phyloP scores from a whole-genome alignment of 768 basidiomycete species.

The Pulveroboletus sp. region DNA sequence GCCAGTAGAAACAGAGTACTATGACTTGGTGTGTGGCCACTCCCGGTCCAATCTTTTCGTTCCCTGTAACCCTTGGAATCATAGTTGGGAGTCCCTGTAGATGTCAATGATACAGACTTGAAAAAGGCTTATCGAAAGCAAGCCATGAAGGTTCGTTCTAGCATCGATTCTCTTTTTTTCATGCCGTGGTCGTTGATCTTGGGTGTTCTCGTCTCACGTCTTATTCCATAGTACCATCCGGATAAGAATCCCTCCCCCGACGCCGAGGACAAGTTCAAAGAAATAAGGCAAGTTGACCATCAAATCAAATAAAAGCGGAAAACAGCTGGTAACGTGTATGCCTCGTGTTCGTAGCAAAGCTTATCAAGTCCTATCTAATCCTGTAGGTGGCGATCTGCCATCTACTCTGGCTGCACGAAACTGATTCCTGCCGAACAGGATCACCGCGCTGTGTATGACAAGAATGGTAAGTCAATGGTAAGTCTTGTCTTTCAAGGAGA shows the following conservation, averaged over 20 bases:
- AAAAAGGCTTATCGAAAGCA: conserved; percentile 96
- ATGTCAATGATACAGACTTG: conserved; percentile 75
- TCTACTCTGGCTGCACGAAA: conserved; percentile 4
- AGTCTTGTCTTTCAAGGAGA: conserved; percentile 21
- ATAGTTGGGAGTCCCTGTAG: conserved; percentile 68
- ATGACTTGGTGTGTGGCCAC: conserved; percentile 63
- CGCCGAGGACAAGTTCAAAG: conserved; percentile 95
- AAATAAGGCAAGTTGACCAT: conserved; percentile 66
- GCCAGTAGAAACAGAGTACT: conserved; percentile 90
- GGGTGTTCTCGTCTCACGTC: background rate
- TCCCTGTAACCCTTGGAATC: background rate
- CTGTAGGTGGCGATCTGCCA: conserved; percentile 46
- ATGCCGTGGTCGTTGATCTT: background rate
- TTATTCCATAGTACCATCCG: conserved; percentile 73
- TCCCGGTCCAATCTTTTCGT: background rate
- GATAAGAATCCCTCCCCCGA: conserved; percentile 94
- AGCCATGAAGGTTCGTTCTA: conserved; percentile 76
- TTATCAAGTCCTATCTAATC: conserved; percentile 87
- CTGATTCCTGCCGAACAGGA: conserved; percentile 47
- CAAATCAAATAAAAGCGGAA: conserved; percentile 9
- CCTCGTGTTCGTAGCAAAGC: conserved; percentile 65
- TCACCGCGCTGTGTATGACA: conserved; percentile 87
- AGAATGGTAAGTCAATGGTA: conserved; percentile 90
- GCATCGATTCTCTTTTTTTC: background rate
- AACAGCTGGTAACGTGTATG: conserved; percentile 14